Conservation (phyloP, 139 green algal species). For the Coelastrella sp. region DNA sequence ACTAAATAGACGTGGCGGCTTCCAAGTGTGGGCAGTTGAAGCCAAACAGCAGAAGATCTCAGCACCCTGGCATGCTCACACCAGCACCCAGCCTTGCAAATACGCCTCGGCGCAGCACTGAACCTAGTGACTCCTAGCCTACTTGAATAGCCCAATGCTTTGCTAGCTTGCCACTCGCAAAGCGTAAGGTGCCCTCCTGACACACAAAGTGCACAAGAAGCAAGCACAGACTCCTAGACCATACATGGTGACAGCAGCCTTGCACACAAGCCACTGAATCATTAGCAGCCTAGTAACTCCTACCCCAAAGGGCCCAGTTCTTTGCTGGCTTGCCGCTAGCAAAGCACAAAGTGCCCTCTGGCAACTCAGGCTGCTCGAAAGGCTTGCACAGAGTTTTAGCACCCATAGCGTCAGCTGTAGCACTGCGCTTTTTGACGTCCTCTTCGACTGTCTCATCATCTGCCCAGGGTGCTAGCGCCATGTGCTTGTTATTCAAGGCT, state of each 20-base stretch:
- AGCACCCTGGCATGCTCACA: no score
- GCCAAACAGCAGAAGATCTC: no score
- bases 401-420: constrained; percentile 84
- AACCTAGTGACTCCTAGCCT: constrained; percentile 92
- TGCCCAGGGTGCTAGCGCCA: constrained; percentile 94
- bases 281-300: constrained; percentile 84
- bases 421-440: constrained; percentile 91
- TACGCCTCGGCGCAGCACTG: no score
- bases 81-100: not conserved
- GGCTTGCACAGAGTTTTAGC: constrained; percentile 99
- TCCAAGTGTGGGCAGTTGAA: no score
- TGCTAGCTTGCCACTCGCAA: constrained; percentile 93
- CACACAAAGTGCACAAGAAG: constrained; percentile 94
- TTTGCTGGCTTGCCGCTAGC: constrained; percentile 94
- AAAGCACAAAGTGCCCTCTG: constrained; percentile 94
- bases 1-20: no score
- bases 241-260: constrained; percentile 81
- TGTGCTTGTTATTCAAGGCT: constrained; percentile 91
- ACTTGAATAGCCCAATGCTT: constrained; percentile 95
- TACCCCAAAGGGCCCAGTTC: constrained; percentile 96
- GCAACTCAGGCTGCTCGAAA: constrained; percentile 92
- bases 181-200: constrained; percentile 91
- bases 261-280: not conserved
- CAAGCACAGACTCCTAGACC: constrained; percentile 97
- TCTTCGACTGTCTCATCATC: constrained; percentile 87